Percentiles rank a stretch among this genome's conserved stretches.
These are phyloP conservation scores for Hibiscus trionum DNA, from an alignment of 345 rosid genomes.

Conservation along the genomic window DNA sequence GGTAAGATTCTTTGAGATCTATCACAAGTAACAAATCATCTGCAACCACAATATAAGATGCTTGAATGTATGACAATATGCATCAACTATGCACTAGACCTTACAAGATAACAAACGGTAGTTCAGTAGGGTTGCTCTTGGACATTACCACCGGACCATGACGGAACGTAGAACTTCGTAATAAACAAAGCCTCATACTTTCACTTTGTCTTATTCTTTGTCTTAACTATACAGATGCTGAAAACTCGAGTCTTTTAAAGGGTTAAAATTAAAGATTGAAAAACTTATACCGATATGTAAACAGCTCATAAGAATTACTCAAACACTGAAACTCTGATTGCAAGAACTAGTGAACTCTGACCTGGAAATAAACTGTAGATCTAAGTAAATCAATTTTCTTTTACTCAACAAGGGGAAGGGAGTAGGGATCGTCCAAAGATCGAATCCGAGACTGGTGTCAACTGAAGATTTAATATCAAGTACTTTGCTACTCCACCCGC, in stretches of 20 bases:
- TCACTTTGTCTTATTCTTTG: not conserved
- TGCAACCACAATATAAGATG: not conserved
- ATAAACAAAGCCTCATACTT: not conserved
- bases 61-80: not conserved
- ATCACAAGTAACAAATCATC: not conserved
- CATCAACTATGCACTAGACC: not conserved
- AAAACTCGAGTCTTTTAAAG: not conserved
- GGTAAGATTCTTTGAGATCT: not conserved
- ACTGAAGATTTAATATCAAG: not conserved
- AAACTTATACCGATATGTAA: not conserved
- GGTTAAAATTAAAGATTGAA: not conserved
- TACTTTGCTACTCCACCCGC: no score
- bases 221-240: constrained; percentile 1
- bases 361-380: not conserved
- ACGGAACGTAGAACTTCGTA: not conserved
- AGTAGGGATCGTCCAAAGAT: no score
- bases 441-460: no score
- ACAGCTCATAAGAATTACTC: not conserved
- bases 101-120: not conserved
- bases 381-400: not conserved
- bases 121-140: not conserved
- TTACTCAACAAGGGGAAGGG: no score
- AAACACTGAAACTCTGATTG: not conserved
- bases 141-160: not conserved
- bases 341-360: not conserved